These are phyloP conservation scores for Fonsecaea monophora DNA, from an alignment of 2,329 filamentous ascomycete genomes.

Conservation along the genomic window DNA sequence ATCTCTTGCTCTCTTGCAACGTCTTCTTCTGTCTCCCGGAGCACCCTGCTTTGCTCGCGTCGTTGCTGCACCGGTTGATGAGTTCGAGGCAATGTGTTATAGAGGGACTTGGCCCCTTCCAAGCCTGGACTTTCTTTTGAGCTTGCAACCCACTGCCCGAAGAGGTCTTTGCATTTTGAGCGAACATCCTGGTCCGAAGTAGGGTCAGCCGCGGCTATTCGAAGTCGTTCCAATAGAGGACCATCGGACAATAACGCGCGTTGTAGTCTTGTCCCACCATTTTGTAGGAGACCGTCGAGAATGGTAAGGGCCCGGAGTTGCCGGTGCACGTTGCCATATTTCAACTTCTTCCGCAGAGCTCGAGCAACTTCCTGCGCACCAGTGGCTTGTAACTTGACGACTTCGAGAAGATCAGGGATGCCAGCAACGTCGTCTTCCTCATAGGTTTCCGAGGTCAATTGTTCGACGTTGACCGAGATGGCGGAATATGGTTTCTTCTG, in stretches of 20 bases:
- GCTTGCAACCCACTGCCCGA: constrained; percentile 79
- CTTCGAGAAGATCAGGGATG: constrained; percentile 92
- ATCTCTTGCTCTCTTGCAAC: constrained; percentile 63
- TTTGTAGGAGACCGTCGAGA: constrained; percentile 91
- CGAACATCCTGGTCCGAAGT: constrained; percentile 85
- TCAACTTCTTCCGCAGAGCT: constrained; percentile 96
- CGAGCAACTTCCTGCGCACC: constrained; percentile 89
- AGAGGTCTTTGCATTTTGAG: constrained; percentile 85
- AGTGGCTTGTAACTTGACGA: constrained; percentile 84
- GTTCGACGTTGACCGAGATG: constrained; percentile 90
- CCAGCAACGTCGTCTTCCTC: constrained; percentile 91
- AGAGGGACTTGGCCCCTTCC: constrained; percentile 77
- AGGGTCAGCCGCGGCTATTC: constrained; percentile 83
- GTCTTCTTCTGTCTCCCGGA: constrained; percentile 77
- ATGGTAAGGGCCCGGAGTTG: constrained; percentile 88
- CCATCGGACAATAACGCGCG: constrained; percentile 82
- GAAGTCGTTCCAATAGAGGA: constrained; percentile 85
- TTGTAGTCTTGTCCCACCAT: constrained; percentile 87
- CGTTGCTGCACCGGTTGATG: constrained; percentile 70
- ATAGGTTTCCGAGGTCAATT: constrained; percentile 85
- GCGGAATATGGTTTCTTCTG: constrained; percentile 87
- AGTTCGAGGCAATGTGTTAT: constrained; percentile 70
- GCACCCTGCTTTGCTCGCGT: constrained; percentile 80
- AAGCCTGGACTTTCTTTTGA: constrained; percentile 84
- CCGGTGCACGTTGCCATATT: constrained; percentile 93